Percentiles rank a stretch among this genome's conserved stretches.
These are phyloP conservation scores for Aspergillus latus DNA, from an alignment of 2,329 filamentous ascomycete species.

Conservation along the genomic window DNA sequence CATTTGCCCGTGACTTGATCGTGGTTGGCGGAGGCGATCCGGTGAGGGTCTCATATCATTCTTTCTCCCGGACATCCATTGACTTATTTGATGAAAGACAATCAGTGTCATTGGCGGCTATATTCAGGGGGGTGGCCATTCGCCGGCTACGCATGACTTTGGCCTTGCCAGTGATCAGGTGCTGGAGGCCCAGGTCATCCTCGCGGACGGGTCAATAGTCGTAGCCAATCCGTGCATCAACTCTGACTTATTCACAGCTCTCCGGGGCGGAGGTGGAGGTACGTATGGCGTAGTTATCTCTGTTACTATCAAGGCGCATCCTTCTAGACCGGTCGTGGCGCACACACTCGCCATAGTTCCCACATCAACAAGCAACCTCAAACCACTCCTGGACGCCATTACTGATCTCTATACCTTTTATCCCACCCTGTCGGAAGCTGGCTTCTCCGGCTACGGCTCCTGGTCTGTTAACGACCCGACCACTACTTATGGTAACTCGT, in stretches of 20 bases:
- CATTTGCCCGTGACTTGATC: constrained; percentile 7
- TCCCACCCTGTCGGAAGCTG: constrained; percentile 17
- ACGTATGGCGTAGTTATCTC: constrained; percentile 14
- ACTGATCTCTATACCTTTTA: constrained; percentile 13
- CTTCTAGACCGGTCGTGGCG: constrained; percentile 13
- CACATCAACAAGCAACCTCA: not conserved
- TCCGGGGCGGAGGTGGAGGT: constrained; percentile 13
- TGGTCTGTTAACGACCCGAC: constrained; percentile 17
- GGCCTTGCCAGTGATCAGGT: constrained; percentile 14
- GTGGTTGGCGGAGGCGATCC: constrained; percentile 13
- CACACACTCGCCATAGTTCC: constrained; percentile 4
- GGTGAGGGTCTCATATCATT: not conserved
- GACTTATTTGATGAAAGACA: not conserved
- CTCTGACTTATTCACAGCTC: constrained; percentile 6
- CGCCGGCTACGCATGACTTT: constrained; percentile 7
- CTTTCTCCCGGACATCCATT: not conserved
- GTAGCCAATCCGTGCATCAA: constrained; percentile 5
- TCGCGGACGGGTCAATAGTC: constrained; percentile 8
- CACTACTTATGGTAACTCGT: constrained; percentile 13
- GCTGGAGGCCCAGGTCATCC: constrained; percentile 9
- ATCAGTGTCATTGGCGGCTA: constrained; percentile 12
- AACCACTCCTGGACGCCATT: constrained; percentile 12
- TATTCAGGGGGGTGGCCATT: constrained; percentile 15
- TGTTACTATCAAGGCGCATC: constrained; percentile 26
- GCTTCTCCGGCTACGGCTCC: constrained; percentile 21